Evolutionary conservation across 2,329 filamentous ascomycete genomes (phyloP).

Genomic region (Trichoderma breve): DNA sequence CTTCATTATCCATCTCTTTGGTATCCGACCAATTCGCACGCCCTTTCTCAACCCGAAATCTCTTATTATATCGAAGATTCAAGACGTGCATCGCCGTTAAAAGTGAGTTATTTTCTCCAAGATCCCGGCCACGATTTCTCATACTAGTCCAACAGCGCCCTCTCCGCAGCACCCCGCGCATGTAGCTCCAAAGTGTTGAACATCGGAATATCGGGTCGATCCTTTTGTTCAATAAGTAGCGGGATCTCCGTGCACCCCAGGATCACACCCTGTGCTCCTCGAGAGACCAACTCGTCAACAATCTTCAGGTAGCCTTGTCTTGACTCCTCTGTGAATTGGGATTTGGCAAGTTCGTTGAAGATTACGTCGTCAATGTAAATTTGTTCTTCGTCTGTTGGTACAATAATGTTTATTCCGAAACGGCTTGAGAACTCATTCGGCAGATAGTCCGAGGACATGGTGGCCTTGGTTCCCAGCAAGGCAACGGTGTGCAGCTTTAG

Average conservation of each 20-base stretch:
- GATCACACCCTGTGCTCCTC: slow-evolving; percentile 21
- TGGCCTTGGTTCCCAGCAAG: slow-evolving; percentile 21
- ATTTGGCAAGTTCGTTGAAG: slow-evolving; percentile 19
- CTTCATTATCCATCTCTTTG: background rate
- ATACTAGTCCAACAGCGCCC: background rate
- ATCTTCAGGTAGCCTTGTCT: slow-evolving; percentile 17
- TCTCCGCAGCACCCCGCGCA: slow-evolving; percentile 20
- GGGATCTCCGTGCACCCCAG: slow-evolving; percentile 25
- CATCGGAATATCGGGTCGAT: slow-evolving; percentile 19
- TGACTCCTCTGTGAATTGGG: slow-evolving; percentile 2
- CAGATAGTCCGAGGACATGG: slow-evolving; percentile 22
- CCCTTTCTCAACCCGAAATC: background rate
- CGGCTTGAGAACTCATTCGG: slow-evolving; percentile 6
- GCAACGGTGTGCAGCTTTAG: slow-evolving; percentile 6
- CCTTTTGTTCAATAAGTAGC: slow-evolving; percentile 21
- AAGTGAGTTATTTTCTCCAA: background rate
- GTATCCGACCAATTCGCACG: background rate
- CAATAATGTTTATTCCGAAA: slow-evolving; percentile 18
- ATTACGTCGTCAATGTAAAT: slow-evolving; percentile 18
- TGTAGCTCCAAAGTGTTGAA: slow-evolving; percentile 23
- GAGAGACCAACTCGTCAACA: slow-evolving; percentile 18
- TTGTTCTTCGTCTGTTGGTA: slow-evolving; percentile 21
- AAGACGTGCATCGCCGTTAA: background rate
- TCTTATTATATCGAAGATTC: background rate
- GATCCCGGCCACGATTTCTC: no score